Conservation (phyloP, 2,329 filamentous ascomycete species). For the Fusarium sp. region DNA sequence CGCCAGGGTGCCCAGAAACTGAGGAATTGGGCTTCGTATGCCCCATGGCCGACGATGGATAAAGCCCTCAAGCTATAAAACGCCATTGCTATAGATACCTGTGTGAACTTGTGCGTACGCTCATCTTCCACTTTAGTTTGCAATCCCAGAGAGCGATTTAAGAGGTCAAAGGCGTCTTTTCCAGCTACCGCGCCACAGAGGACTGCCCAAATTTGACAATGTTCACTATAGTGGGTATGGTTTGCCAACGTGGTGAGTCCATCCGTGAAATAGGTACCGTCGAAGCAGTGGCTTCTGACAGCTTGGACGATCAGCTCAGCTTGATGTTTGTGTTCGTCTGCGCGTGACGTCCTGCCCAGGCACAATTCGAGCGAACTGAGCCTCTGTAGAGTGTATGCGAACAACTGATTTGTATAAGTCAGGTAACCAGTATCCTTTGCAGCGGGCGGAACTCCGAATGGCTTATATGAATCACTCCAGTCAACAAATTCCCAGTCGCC, state of each 20-base stretch:
- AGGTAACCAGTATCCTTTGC: not conserved
- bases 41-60: not conserved
- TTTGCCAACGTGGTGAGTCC: not conserved
- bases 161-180: not conserved
- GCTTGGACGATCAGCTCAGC: not conserved
- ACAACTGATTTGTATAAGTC: not conserved
- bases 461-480: not conserved
- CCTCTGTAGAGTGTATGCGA: not conserved
- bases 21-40: not conserved
- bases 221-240: not conserved
- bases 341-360: not conserved
- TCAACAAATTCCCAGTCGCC: not conserved
- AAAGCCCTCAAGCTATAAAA: not conserved
- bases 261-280: not conserved
- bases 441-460: not conserved
- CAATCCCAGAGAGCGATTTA: not conserved
- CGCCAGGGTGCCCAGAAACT: not conserved
- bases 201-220: not conserved
- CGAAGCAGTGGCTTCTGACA: not conserved
- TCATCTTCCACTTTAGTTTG: not conserved
- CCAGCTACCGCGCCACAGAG: not conserved
- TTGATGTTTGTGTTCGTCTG: not conserved
- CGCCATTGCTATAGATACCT: not conserved
- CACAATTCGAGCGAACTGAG: not conserved
- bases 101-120: not conserved